phyloP scores from a whole-genome alignment of 495 filamentous ascomycete species.

The Geopyxis carbonaria region DNA sequence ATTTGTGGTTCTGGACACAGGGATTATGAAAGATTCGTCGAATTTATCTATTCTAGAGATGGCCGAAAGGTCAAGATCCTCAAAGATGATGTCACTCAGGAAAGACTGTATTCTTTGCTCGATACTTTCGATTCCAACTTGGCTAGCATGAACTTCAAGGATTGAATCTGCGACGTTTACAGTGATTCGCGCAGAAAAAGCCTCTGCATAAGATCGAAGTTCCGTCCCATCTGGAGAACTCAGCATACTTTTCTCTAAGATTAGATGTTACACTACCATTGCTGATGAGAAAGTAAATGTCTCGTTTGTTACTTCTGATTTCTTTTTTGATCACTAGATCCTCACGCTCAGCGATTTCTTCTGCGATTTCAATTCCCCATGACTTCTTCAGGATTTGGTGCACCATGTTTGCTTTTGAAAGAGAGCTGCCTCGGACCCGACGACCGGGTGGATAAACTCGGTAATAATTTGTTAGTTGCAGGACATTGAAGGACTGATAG shows the following conservation, averaged over 20 bases:
- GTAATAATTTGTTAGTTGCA: conserved; percentile 16
- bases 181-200: conserved; percentile 16
- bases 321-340: conserved; percentile 17
- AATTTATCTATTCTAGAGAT: conserved; percentile 12
- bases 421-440: not conserved
- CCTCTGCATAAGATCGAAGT: too few relatives aligned
- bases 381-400: not conserved
- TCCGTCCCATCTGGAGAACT: too few relatives aligned
- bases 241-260: not conserved
- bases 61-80: conserved; percentile 20
- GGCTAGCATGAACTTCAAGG: conserved; percentile 11
- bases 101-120: conserved; percentile 9
- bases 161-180: conserved; percentile 15
- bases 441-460: not conserved
- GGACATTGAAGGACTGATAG: conserved; percentile 9
- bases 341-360: conserved; percentile 20
- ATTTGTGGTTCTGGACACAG: conserved; percentile 19
- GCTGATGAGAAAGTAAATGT: conserved; percentile 24
- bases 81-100: conserved; percentile 11
- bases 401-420: not conserved
- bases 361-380: conserved; percentile 16
- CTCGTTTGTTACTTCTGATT: conserved; percentile 12
- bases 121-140: conserved; percentile 19
- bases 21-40: conserved; percentile 13
- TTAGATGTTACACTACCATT: conserved; percentile 14